These are phyloP conservation scores for Malus sylvestris DNA, from an alignment of 306 rosid species.

Conservation along the genomic window DNA sequence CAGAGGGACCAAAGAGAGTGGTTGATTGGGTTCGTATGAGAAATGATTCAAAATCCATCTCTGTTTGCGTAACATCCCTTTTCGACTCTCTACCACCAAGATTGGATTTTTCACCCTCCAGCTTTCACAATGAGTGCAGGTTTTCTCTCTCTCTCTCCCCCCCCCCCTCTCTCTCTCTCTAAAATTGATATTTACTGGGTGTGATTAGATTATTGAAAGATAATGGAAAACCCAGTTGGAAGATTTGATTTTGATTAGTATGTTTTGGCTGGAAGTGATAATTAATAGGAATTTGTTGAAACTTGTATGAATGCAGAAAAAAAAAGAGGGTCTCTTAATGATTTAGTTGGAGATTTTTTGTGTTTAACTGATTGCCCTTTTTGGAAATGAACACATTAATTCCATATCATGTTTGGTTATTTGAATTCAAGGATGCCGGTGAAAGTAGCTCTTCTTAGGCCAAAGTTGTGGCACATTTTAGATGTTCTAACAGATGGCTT, in stretches of 20 bases:
- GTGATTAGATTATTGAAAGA: not conserved
- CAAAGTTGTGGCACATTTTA: not conserved
- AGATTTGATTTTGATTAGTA: not conserved
- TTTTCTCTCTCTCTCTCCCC: not conserved
- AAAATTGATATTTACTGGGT: not conserved
- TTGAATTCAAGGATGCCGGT: not conserved
- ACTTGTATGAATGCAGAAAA: not conserved
- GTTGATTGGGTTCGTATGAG: not conserved
- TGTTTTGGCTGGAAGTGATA: not conserved
- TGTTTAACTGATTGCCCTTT: not conserved
- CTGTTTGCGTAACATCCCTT: not conserved
- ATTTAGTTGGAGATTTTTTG: not conserved
- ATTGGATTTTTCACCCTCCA: not conserved
- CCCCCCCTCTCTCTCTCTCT: not conserved
- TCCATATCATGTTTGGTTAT: not conserved
- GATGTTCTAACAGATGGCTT: not conserved
- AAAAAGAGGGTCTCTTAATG: not conserved
- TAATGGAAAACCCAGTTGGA: not conserved
- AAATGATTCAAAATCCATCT: not conserved
- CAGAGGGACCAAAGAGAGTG: not conserved
- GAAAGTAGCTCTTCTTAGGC: not conserved
- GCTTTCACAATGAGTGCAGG: slow-evolving; percentile 52
- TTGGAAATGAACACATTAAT: not conserved
- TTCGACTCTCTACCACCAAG: not conserved
- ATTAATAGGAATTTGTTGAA: not conserved